These are phyloP conservation scores for Phytophthora pinifolia DNA, from an alignment of 352 stramenopile genomes.

Conservation along the genomic window DNA sequence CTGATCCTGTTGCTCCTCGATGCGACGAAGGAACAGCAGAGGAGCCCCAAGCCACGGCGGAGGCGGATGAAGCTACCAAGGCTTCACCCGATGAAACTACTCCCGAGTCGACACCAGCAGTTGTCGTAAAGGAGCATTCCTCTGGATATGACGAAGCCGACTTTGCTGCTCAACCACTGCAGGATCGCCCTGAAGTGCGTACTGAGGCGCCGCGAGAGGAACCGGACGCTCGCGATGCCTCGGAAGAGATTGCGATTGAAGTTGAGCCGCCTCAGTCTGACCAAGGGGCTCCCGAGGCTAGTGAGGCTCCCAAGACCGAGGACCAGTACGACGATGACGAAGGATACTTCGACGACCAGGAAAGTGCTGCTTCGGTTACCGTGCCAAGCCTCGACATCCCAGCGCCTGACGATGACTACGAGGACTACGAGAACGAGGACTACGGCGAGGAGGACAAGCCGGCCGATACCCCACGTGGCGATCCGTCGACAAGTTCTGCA, in stretches of 20 bases:
- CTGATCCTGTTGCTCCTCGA: background rate
- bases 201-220: background rate
- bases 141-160: slow-evolving; percentile 12
- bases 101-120: background rate
- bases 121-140: background rate
- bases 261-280: no score
- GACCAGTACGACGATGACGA: slow-evolving; percentile 40
- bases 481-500: no score
- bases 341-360: slow-evolving; percentile 45
- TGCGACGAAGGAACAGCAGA: background rate
- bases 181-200: background rate
- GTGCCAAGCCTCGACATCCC: background rate
- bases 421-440: slow-evolving; percentile 56
- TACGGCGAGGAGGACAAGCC: slow-evolving; percentile 21
- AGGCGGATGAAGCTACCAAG: background rate
- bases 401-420: slow-evolving; percentile 40
- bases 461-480: slow-evolving; percentile 4
- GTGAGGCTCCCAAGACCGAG: slow-evolving; percentile 18
- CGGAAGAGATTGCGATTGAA: slow-evolving; percentile 3
- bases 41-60: background rate
- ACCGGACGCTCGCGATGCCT: slow-evolving; percentile 1
- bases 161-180: slow-evolving; percentile 7
- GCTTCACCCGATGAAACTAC: background rate
- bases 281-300: background rate
- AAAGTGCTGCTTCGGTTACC: background rate